Base-by-base conservation (phyloP, 2,329 filamentous ascomycete species). In the Botrytis paeoniae region DNA sequence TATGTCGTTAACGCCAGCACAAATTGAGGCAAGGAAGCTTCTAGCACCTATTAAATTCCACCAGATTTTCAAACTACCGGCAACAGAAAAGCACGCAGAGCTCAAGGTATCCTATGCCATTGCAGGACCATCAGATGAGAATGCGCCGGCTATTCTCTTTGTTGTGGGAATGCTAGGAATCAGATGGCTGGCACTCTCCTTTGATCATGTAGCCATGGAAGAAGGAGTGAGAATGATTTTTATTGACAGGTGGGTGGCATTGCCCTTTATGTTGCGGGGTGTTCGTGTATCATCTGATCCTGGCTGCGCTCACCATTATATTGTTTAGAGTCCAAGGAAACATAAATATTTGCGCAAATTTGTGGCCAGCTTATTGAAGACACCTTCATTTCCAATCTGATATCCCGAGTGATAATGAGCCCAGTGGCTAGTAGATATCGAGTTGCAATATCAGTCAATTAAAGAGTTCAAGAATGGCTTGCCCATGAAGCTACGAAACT, bases 131-230 rank as follows among this genome's bases (percentile, higher is more conserved):
- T 76, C 75, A n/a, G 35, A 76, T 45, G 77, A 75, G 16, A 75
- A 78, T 73, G 77, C 75, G 18, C 78, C 78, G 4, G 80, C 78
- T 4, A 77, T 84, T 37, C 75, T 85, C 16, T 83, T 82, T 74
- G 80, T 81, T 68, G 79, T 78, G 14, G 82, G 81, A 3, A 83
- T 84, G 82, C 82, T 83, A 74, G 81, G 80, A 1, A 78, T 75
- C 8, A 75, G 83, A 73, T 84, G 78, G 74, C 29, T 78, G 6
- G 76, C 75, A 25, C 48, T 80, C 9, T 57, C 71, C 5, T 75
- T 80, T 57, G 77, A 85, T 73, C 76, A 78, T 62, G 51, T 83
- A 16, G 75, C 81, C 71, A 10, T 73, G 48, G 75, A 78, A 75
- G 45, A 77, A 29, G 81, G 81, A 9, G 81, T 85, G 6, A 78